Evolutionary conservation across 2,329 filamentous ascomycete species (phyloP), one percentile per base, ranked within the genome.

Genomic region (Colletotrichum eleusines): DNA sequence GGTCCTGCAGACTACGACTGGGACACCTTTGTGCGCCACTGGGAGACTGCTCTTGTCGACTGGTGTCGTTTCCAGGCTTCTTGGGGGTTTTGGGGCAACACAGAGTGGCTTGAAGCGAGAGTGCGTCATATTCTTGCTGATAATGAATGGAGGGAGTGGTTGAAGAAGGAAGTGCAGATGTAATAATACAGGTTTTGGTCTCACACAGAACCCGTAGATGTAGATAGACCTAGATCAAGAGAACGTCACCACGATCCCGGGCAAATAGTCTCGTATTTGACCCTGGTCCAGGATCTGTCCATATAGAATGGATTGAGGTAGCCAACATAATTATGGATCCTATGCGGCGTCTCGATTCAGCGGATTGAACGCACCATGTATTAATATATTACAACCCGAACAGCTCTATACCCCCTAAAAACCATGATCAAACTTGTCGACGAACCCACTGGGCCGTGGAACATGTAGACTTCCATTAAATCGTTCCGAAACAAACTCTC

Each of bases 21-120:
- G 86, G 79, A 84, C 0, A 75, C 80, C 0, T 87, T 92, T 20
- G 76, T 85, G 6, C 78, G 85, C 26, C 90, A 92, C 74, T 92
- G 90, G 89, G 89, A 92, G 77, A 86, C 85, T 4, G 90, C 90
- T 0, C 77, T 92, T 4, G 89, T 92, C 0, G 90, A 92, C 75
- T 92, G 90, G 90, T 84, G 90, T 70, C 77, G 87, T 7, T 89
- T 89, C 63, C 87, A 89, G 76, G 87, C 87, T 0, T 88, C 86
- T 0, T 89, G 87, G 87, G 87, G 87, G 0, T 89, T 89, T 70
- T 89, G 87, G 87, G 87, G 87, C 0, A 89, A 89, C 46, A 88
- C 85, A 0, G 82, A 85, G 48, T 89, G 87, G 87, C 82, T 89
- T 0, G 84, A 88, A 74, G 86, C 85, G 0, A 82, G 87, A 60